Evolutionary conservation across 371 early-diverging fungal species (phyloP).

Genomic region (Mitosporidium daphniae): DNA sequence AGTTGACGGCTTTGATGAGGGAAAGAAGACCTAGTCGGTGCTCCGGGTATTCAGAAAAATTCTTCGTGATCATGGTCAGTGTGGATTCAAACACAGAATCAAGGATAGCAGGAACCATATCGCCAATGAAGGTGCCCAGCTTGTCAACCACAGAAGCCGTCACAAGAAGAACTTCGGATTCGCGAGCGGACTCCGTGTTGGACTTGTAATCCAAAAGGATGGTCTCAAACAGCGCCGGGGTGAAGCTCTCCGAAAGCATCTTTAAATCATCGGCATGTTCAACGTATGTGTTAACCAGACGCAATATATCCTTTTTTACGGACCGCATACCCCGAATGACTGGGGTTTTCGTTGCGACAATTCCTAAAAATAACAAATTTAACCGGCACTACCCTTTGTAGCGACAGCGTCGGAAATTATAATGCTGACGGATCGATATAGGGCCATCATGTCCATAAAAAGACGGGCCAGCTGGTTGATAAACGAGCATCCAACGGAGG

Average conservation of each 20-base stretch:
- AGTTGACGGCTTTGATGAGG: slow-evolving; percentile 40
- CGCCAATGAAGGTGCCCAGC: slow-evolving; percentile 14
- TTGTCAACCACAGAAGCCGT: slow-evolving; percentile 38
- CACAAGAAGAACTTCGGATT: slow-evolving; percentile 60
- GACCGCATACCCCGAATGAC: slow-evolving; percentile 50
- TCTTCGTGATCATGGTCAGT: slow-evolving; percentile 78
- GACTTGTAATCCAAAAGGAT: slow-evolving; percentile 45
- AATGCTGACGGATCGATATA: slow-evolving; percentile 45
- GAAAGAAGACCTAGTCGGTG: slow-evolving; percentile 67
- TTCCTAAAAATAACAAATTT: slow-evolving; percentile 6
- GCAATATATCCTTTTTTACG: slow-evolving; percentile 65
- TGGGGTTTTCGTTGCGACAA: slow-evolving; percentile 52
- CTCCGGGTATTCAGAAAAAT: slow-evolving; percentile 77
- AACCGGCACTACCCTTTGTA: slow-evolving; percentile 15
- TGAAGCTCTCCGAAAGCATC: slow-evolving; percentile 29
- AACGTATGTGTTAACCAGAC: slow-evolving; percentile 46
- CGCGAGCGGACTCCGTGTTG: slow-evolving; percentile 43
- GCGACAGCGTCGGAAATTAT: slow-evolving; percentile 36
- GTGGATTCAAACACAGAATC: slow-evolving; percentile 71
- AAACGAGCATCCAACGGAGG: slow-evolving; percentile 44
- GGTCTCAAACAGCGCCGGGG: slow-evolving; percentile 54
- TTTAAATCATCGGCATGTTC: slow-evolving; percentile 27
- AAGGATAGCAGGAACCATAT: slow-evolving; percentile 35
- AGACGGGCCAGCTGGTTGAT: slow-evolving; percentile 38
- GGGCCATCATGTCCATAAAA: slow-evolving; percentile 41